Base-by-base conservation (phyloP, 1,139 yeast genomes). In the Debaryomyces nepalensis region DNA sequence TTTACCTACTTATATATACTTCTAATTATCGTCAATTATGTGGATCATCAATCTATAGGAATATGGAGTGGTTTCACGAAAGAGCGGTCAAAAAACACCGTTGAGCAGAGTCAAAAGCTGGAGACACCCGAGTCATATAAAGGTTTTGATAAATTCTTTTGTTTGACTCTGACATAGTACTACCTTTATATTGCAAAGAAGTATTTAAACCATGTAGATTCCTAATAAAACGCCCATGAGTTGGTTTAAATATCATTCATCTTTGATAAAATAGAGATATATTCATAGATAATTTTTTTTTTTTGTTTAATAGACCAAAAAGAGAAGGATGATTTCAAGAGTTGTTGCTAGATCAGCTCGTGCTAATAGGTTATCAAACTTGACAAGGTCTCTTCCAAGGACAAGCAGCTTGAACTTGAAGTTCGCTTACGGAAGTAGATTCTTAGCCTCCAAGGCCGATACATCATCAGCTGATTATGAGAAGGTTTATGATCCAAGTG, bases 391-490 rank as follows among this genome's bases (percentile, higher is more conserved):
- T 23, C 31, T 18, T 16, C 37, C 37, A 15, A 34, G 21, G 22
- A 16, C 26, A n/a, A 24, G 21, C 22, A 26, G 21, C 26, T 34
- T 34, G 30, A 34, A 26, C 14, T 14, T 24, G 9, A 23, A 23
- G n/a, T 5, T 39, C 26, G 32, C 16, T 10, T n/a, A 14, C 3
- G 26, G 24, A 12, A 24, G 9, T 22, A 51, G 63, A 45, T 37
- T 44, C 22, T 45, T 58, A 27, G 63, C 66, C 23, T 51, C 68
- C 3, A 62, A 59, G 42, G 82, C 82, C 26, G 66, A 75, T 49
- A 72, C 81, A 12, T 75, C 81, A 10, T 72, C 79, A 16, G 63
- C 57, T 4, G 63, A 73, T 49, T 79, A 75, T 51, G 51, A 56
- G 2, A 52, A 59, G 23, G 68, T 77, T n/a, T 75, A 65, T 50